These are phyloP conservation scores for Micractinium sp. DNA, from an alignment of 139 green algal species.

Conservation along the genomic window DNA sequence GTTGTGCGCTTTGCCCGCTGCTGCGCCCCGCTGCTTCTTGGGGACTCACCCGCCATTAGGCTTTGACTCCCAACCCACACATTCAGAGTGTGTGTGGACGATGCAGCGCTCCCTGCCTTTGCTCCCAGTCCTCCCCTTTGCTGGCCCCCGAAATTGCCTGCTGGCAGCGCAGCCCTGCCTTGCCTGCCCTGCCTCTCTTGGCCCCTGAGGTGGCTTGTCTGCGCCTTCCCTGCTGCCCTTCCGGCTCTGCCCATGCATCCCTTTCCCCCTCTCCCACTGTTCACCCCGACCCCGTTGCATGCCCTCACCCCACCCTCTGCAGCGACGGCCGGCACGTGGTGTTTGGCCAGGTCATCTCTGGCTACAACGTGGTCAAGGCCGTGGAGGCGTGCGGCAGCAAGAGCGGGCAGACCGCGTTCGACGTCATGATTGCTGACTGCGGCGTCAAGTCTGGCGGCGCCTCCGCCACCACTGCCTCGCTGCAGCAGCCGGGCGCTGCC, in stretches of 20 bases:
- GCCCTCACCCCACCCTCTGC: background rate
- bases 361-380: slow-evolving; percentile 79
- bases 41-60: too few relatives aligned
- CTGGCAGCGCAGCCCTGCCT: background rate
- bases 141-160: background rate
- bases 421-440: slow-evolving; percentile 32
- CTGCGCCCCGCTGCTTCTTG: too few relatives aligned
- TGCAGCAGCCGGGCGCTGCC: slow-evolving; percentile 2
- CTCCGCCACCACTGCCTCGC: background rate
- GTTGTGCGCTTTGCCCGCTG: background rate
- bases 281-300: too few relatives aligned
- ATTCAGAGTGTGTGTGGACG: too few relatives aligned
- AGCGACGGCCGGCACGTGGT: slow-evolving; percentile 77
- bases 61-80: too few relatives aligned
- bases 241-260: too few relatives aligned
- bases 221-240: background rate
- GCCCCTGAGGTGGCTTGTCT: slow-evolving; percentile 30
- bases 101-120: too few relatives aligned
- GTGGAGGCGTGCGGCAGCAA: slow-evolving; percentile 80
- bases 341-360: slow-evolving; percentile 75
- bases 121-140: too few relatives aligned
- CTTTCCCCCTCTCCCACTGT: too few relatives aligned
- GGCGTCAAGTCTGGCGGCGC: slow-evolving; percentile 2
- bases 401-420: slow-evolving; percentile 66
- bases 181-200: background rate